Percentiles rank a stretch among this genome's conserved stretches.
These are phyloP conservation scores for Calophaca sinica DNA, from an alignment of 306 rosid genomes.

Conservation along the genomic window DNA sequence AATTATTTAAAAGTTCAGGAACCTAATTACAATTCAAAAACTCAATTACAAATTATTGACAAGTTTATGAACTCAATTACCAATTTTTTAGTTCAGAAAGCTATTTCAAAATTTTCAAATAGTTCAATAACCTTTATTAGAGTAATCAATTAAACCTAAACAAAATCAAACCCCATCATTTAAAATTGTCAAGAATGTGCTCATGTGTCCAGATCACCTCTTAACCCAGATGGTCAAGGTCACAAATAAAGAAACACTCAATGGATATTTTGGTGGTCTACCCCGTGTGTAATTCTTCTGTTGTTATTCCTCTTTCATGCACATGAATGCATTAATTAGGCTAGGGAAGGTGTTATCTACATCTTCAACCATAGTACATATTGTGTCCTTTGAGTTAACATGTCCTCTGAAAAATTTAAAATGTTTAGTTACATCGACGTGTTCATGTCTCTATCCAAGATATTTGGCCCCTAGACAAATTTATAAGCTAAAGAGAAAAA, in stretches of 20 bases:
- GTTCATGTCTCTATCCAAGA: not conserved
- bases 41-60: too few relatives aligned
- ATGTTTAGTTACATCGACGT: conserved; percentile 24
- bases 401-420: not conserved
- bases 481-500: conserved; percentile 37
- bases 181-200: not conserved
- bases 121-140: too few relatives aligned
- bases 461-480: not conserved
- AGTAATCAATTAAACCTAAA: too few relatives aligned
- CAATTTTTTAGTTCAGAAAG: too few relatives aligned
- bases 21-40: too few relatives aligned
- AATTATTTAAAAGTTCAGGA: too few relatives aligned
- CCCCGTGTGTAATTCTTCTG: not conserved
- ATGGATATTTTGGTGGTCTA: too few relatives aligned
- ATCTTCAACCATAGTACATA: conserved; percentile 29
- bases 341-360: not conserved
- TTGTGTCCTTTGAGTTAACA: conserved; percentile 21
- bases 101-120: too few relatives aligned
- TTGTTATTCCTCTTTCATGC: not conserved
- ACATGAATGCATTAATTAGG: conserved; percentile 23
- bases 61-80: too few relatives aligned
- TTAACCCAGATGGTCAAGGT: not conserved
- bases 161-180: too few relatives aligned
- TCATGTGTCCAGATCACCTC: not conserved
- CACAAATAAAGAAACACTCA: conserved; percentile 10